Base-by-base conservation (phyloP, 768 basidiomycete genomes). In the Termitomyces sp. region DNA sequence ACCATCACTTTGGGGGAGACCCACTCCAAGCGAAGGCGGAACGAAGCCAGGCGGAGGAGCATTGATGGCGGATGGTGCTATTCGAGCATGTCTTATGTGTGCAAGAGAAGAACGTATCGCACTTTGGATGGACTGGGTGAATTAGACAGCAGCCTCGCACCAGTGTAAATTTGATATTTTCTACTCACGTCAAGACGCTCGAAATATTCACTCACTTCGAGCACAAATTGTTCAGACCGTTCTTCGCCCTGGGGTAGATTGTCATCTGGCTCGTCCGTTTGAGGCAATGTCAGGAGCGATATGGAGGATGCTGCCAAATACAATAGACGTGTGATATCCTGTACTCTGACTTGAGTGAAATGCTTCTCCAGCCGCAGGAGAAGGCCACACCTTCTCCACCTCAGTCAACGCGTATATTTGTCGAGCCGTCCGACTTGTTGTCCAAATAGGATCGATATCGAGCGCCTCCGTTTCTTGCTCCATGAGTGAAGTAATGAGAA, bases 1-100 rank as follows among this genome's bases (percentile, higher is more conserved):
- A 5, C 69, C 69, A 36, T 76, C 75, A 11, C 78, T 67, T 50
- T 68, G 66, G 3, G 91, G 89, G 56, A 90, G 79, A 4, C 89
- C 88, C 12, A 92, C 89, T 6, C 91, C 91, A 15, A 91, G 83
- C 7, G 89, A 87, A 4, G 91, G 87, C 6, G 91, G 91, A 10
- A 92, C 76, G 69, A 91, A 90, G 32, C 83, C 85, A 0, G 80
- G 82, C 6, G 86, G 82, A 38, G 90, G 90, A 0, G 91, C 91
- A 53, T 87, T 88, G 67, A 94, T 91, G n/a, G 90, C 87, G n/a
- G 90, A 89, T 9, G 91, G 91, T 46, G 91, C 88, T 69, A 93
- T 91, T 65, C 91, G 86, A 10, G 90, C 88, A 67, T 89, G 85
- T 11, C 90, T 82, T 61, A 94, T 88, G 66, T 92, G 90, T 17